A percentile compares a stretch with the other conserved stretches of the same genome.
phyloP scores from a whole-genome alignment of 768 basidiomycete genomes.

The Tylopilus felleus region DNA sequence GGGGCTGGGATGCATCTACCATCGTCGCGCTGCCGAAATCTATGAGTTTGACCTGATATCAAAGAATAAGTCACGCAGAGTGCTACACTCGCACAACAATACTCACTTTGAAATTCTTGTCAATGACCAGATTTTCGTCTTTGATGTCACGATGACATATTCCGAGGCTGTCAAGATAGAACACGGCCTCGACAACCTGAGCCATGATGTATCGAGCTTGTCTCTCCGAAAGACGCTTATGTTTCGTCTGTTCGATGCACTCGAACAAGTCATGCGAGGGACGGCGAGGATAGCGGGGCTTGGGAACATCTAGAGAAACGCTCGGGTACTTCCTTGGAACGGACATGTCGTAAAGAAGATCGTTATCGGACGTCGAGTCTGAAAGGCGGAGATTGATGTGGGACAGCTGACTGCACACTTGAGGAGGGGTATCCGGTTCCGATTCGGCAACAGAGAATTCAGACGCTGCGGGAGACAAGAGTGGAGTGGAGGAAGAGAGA shows the following conservation, averaged over 20 bases:
- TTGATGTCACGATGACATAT: constrained; percentile 96
- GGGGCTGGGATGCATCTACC: constrained; percentile 57
- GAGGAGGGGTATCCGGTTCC: constrained; percentile 43
- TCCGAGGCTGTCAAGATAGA: constrained; percentile 76
- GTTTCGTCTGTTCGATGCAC: constrained; percentile 84
- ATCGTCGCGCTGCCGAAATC: constrained; percentile 92
- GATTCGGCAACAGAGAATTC: constrained; percentile 44
- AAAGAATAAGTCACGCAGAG: constrained; percentile 11
- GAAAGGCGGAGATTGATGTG: constrained; percentile 18
- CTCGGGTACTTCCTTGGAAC: constrained; percentile 9
- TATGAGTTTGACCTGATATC: constrained; percentile 79
- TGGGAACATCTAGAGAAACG: constrained; percentile 21
- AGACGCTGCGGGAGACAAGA: constrained; percentile 56
- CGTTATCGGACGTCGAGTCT: constrained; percentile 12
- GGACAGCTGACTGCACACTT: constrained; percentile 24
- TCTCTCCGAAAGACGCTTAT: constrained; percentile 74
- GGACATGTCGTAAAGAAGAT: constrained; percentile 3
- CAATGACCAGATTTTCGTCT: constrained; percentile 90
- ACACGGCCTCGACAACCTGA: constrained; percentile 83
- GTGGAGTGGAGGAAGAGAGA: constrained; percentile 43
- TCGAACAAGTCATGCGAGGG: constrained; percentile 93
- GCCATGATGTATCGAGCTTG: constrained; percentile 81
- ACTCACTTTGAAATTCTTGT: constrained; percentile 62
- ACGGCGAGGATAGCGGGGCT: constrained; percentile 56
- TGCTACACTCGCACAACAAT: not conserved